A percentile compares a stretch with the other conserved stretches of the same genome.
These are phyloP conservation scores for Xylariaceae sp. DNA, from an alignment of 2,329 filamentous ascomycete genomes.

Conservation along the genomic window DNA sequence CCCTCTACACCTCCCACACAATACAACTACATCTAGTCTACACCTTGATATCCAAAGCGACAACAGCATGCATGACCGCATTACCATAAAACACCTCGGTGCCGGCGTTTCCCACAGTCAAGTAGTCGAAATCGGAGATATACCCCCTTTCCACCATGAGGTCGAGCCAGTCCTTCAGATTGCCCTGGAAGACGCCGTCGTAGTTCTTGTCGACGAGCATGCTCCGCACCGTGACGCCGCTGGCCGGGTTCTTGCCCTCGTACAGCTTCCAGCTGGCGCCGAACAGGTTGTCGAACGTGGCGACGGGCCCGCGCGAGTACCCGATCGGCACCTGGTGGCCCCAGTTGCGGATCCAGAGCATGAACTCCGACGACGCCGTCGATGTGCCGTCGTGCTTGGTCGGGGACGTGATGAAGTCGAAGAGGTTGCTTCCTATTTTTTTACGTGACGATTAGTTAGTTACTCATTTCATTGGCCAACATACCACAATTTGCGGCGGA, in stretches of 20 bases:
- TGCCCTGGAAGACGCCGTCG: constrained; percentile 19
- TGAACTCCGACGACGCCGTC: constrained; percentile 19
- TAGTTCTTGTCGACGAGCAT: constrained; percentile 17
- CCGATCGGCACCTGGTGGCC: constrained; percentile 22
- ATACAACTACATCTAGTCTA: too few relatives aligned
- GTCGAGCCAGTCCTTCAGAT: constrained; percentile 21
- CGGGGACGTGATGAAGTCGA: constrained; percentile 21
- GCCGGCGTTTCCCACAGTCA: constrained; percentile 21
- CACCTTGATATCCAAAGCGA: constrained; percentile 14
- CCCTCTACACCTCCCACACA: too few relatives aligned
- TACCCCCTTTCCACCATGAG: constrained; percentile 18
- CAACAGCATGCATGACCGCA: constrained; percentile 9
- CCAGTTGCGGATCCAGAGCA: constrained; percentile 23
- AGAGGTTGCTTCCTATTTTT: constrained; percentile 22
- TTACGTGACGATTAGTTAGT: too few relatives aligned
- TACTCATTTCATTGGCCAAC: too few relatives aligned
- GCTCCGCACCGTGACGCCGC: constrained; percentile 20
- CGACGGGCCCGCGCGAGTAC: constrained; percentile 17
- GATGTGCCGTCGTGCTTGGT: constrained; percentile 13
- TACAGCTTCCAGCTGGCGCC: constrained; percentile 21
- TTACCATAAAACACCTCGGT: constrained; percentile 23
- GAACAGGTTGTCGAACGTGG: constrained; percentile 18
- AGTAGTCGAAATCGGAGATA: constrained; percentile 14
- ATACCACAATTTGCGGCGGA: too few relatives aligned
- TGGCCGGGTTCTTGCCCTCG: constrained; percentile 20